These are phyloP conservation scores for Fraxinus cuspidata DNA, from an alignment of 257 asterid genomes.

Conservation along the genomic window DNA sequence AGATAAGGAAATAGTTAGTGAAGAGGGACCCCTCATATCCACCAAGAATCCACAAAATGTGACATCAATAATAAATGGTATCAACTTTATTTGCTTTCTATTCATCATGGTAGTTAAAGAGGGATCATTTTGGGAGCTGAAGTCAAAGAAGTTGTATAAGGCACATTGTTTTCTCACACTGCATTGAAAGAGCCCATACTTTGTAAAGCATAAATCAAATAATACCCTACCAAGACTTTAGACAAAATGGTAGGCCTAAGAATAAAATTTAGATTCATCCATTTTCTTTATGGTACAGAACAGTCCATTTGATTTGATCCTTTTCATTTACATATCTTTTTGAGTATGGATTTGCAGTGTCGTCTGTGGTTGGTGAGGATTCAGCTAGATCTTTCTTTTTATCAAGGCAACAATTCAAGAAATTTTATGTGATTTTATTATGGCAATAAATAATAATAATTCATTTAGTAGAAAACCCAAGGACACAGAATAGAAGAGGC, in stretches of 20 bases:
- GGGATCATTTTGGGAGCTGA: conserved; percentile 29
- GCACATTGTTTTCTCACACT: conserved; percentile 49
- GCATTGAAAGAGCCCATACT: conserved; percentile 24
- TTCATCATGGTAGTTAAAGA: conserved; percentile 29
- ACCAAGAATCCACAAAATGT: background rate
- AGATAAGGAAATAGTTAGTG: background rate
- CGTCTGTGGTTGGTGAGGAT: conserved; percentile 26
- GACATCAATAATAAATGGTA: conserved; percentile 29
- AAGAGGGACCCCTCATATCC: background rate
- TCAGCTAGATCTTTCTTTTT: conserved; percentile 12
- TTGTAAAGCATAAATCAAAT: conserved; percentile 20
- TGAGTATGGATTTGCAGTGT: conserved; percentile 15
- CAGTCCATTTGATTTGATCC: conserved; percentile 38
- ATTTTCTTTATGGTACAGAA: background rate
- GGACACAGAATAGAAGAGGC: no score
- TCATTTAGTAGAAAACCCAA: no score
- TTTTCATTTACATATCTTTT: conserved; percentile 16
- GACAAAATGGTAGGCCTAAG: conserved; percentile 18
- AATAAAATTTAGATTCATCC: conserved; percentile 7
- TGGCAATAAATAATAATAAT: no score
- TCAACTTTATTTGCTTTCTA: conserved; percentile 46
- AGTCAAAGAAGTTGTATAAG: conserved; percentile 46
- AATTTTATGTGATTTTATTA: no score
- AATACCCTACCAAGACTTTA: conserved; percentile 11
- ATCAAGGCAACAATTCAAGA: background rate